Evolutionary conservation across 768 basidiomycete species (phyloP).

Genomic region (Hemileccinum impolitum): DNA sequence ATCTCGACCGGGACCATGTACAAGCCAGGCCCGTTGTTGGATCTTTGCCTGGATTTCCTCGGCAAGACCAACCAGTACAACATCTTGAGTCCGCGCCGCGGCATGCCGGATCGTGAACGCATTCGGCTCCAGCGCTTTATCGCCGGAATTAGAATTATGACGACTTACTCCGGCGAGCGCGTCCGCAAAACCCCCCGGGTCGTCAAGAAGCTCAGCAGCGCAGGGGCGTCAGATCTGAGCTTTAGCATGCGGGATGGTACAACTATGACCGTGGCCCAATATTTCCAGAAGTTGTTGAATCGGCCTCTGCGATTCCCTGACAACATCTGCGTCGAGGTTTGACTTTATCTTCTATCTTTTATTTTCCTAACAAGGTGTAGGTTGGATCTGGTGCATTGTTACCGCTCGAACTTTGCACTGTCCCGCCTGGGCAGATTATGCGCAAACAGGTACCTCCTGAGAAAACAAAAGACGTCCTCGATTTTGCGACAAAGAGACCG

Average conservation of each 20-base stretch:
- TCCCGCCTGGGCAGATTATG: constrained; percentile 66
- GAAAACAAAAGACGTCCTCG: constrained; percentile 57
- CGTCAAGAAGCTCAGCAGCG: constrained; percentile 54
- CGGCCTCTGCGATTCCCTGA: constrained; percentile 57
- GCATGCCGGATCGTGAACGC: constrained; percentile 50
- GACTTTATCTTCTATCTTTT: constrained; percentile 11
- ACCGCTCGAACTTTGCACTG: constrained; percentile 64
- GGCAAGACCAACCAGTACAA: constrained; percentile 29
- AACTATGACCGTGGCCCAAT: constrained; percentile 53
- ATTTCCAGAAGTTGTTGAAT: constrained; percentile 56
- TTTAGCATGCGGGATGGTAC: constrained; percentile 61
- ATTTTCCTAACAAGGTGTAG: constrained; percentile 37
- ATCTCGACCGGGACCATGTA: constrained; percentile 78
- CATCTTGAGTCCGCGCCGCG: constrained; percentile 37
- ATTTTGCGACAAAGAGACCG: constrained; percentile 66
- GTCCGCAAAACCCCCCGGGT: constrained; percentile 48
- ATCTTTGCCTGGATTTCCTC: constrained; percentile 57
- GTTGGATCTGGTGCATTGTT: constrained; percentile 58
- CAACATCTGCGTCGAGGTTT: constrained; percentile 65
- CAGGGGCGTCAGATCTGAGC: constrained; percentile 49
- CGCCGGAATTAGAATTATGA: constrained; percentile 48
- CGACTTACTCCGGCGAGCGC: constrained; percentile 36
- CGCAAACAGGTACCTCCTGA: constrained; percentile 68
- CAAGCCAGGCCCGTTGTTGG: constrained; percentile 55
- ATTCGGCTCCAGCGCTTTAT: constrained; percentile 55